Base-by-base conservation (phyloP, 768 basidiomycete genomes). In the Crucibulum laeve region DNA sequence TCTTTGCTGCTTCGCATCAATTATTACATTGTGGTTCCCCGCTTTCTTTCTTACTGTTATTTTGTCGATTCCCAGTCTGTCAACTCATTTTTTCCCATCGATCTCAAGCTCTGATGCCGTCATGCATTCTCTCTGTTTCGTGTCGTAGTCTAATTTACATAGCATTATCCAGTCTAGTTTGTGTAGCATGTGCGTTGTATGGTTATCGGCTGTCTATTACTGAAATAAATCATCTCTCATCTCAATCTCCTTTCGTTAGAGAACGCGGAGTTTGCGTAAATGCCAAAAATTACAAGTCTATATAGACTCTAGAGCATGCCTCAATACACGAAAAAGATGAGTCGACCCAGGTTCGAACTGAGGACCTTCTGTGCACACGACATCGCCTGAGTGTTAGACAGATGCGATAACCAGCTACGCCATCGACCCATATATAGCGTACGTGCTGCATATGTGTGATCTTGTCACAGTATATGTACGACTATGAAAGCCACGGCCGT, bases 321-420 rank as follows among this genome's bases (percentile, higher is more conserved):
- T n/a, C n/a, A n/a, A n/a, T n/a, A n/a, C n/a, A n/a, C n/a, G n/a
- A n/a, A n/a, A n/a, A n/a, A n/a, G n/a, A n/a, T n/a, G n/a, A n/a
- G n/a, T n/a, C n/a, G n/a, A n/a, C n/a, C n/a, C n/a, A n/a, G n/a
- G n/a, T n/a, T n/a, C n/a, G n/a, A n/a, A n/a, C n/a, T n/a, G n/a
- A n/a, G n/a, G n/a, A n/a, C n/a, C n/a, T n/a, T n/a, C n/a, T n/a
- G n/a, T n/a, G n/a, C n/a, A n/a, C n/a, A n/a, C n/a, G n/a, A n/a
- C n/a, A n/a, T n/a, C n/a, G n/a, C n/a, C n/a, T n/a, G n/a, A n/a
- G n/a, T 82, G 80, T 84, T 80, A 83, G 79, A 81, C 81, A 81
- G 79, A 82, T 80, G 81, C 78, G 81, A 84, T 84, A 82, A 84
- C 80, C 80, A 82, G 80, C 79, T 82, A 84, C 81, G 78, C 81